Evolutionary conservation across 345 rosid species (phyloP).

Genomic region (Brassica juncea): DNA sequence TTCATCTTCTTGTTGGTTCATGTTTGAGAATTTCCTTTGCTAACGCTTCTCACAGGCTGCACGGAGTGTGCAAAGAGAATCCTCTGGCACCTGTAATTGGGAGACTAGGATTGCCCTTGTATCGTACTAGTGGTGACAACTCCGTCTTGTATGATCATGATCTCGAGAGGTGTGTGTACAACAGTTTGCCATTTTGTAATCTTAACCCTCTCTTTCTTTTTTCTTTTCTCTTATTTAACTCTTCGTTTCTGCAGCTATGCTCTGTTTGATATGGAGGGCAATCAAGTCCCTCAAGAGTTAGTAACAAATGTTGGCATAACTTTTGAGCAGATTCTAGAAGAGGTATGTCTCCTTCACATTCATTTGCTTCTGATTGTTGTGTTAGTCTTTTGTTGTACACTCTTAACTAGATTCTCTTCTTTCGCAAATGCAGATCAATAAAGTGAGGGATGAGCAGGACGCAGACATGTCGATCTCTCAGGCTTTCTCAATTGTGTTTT

Average conservation of each 20-base stretch:
- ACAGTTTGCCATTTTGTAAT: no score
- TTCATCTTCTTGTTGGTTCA: background rate
- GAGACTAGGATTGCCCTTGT: conserved; percentile 81
- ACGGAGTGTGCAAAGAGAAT: conserved; percentile 92
- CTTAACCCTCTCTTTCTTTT: background rate
- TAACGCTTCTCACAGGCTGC: conserved; percentile 56
- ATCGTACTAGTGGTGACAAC: conserved; percentile 95
- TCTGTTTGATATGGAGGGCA: background rate
- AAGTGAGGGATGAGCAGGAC: conserved; percentile 61
- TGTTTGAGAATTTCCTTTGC: background rate
- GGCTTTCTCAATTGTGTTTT: conserved; percentile 71
- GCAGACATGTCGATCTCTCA: conserved; percentile 74
- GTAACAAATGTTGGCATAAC: conserved; percentile 56
- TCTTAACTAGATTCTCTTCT: conserved; percentile 17
- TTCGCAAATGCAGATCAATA: conserved; percentile 60
- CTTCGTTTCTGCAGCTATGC: background rate
- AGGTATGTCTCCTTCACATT: conserved; percentile 46
- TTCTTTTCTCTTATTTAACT: background rate
- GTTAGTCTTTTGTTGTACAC: background rate
- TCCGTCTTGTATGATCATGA: conserved; percentile 96
- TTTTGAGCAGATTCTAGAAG: conserved; percentile 78
- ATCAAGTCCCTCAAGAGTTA: background rate
- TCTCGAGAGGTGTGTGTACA: conserved; percentile 64
- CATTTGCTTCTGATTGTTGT: background rate
- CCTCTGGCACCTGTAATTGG: conserved; percentile 90